Percentiles rank a stretch among this genome's conserved stretches.
Conservation (phyloP, 1,139 yeast species). For the Candida frijolesensis region DNA sequence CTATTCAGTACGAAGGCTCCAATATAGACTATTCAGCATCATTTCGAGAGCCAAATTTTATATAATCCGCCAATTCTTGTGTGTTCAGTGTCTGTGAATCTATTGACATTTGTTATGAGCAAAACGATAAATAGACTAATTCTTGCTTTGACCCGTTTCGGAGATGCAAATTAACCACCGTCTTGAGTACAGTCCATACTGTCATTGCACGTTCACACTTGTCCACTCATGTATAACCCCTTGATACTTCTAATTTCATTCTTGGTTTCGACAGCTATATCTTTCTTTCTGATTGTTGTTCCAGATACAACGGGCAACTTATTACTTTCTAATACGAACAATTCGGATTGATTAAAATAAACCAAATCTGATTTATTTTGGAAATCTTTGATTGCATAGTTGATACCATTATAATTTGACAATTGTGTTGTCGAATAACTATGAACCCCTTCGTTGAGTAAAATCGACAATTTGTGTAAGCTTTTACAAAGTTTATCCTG, state of each 20-base stretch:
- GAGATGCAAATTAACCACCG: no score
- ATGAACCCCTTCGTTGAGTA: conserved; percentile 26
- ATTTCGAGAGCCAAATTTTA: no score
- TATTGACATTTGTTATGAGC: no score
- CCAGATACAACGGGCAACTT: background rate
- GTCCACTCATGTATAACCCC: conserved; percentile 50
- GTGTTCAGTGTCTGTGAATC: no score
- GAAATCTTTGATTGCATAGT: conserved; percentile 36
- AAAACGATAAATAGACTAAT: no score
- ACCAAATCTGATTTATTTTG: conserved; percentile 41
- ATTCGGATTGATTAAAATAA: conserved; percentile 24
- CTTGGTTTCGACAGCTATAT: conserved; percentile 38
- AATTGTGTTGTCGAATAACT: conserved; percentile 35
- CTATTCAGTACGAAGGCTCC: no score
- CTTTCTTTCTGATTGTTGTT: conserved; percentile 23
- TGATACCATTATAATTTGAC: conserved; percentile 34
- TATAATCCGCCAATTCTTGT: no score
- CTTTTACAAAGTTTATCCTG: conserved; percentile 28
- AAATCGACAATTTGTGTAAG: conserved; percentile 25
- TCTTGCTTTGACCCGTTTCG: no score
- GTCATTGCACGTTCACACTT: conserved; percentile 13
- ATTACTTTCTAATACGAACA: conserved; percentile 11
- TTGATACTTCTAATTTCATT: conserved; percentile 47
- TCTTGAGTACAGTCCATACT: no score
- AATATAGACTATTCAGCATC: no score